Evolutionary conservation across 129 eudicot genomes (phyloP).

Genomic region (Lactuca saligna): DNA sequence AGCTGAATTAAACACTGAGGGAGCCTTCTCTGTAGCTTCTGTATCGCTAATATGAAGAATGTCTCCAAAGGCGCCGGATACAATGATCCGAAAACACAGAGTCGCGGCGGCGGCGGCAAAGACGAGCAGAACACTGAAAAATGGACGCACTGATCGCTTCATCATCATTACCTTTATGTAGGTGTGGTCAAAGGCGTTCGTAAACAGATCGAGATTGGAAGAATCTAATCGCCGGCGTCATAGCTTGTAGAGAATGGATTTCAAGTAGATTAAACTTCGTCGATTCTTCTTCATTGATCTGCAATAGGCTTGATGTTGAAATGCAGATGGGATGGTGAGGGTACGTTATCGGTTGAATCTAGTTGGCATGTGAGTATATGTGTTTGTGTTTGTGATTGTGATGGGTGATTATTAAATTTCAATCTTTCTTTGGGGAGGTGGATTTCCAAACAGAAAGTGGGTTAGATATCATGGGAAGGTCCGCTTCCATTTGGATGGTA

Average conservation of each 20-base stretch:
- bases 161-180: slow-evolving; percentile 19
- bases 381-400: background rate
- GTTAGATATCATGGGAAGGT: slow-evolving; percentile 1
- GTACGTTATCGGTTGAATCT: slow-evolving; percentile 5
- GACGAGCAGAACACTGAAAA: slow-evolving; percentile 50
- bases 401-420: slow-evolving; percentile 1
- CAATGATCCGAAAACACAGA: slow-evolving; percentile 39
- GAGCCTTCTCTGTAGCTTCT: slow-evolving; percentile 6
- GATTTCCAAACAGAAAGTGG: background rate
- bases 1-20: slow-evolving; percentile 44
- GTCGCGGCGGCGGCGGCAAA: slow-evolving; percentile 47
- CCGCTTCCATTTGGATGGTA: background rate
- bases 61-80: slow-evolving; percentile 27
- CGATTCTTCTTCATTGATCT: slow-evolving; percentile 36
- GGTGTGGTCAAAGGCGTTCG: slow-evolving; percentile 17
- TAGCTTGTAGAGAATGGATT: slow-evolving; percentile 26
- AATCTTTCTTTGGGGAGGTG: slow-evolving; percentile 7
- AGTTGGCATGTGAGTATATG: background rate
- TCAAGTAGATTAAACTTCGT: slow-evolving; percentile 19
- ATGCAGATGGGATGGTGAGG: background rate
- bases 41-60: background rate
- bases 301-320: background rate
- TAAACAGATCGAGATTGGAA: slow-evolving; percentile 9
- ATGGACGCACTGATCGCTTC: slow-evolving; percentile 53
- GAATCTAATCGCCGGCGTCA: slow-evolving; percentile 14